A percentile compares a stretch with the other conserved stretches of the same genome.
phyloP scores from a whole-genome alignment of 495 filamentous ascomycete genomes.

The Penicillium canescens region DNA sequence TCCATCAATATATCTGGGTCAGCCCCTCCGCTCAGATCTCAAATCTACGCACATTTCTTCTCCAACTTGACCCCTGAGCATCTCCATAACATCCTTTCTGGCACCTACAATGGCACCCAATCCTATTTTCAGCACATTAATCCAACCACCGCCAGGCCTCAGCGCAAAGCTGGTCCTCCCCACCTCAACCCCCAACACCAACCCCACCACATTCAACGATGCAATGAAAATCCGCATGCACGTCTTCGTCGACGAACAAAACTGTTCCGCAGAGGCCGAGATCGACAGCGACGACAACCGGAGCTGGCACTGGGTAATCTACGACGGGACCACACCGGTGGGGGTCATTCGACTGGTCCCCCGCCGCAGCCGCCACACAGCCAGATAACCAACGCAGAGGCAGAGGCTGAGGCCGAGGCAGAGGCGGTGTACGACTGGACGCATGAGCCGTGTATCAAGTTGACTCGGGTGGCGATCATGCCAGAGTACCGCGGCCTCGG shows the following conservation, averaged over 20 bases:
- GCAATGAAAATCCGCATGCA: constrained; percentile 74
- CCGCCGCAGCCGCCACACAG: constrained; percentile 68
- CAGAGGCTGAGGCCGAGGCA: background rate
- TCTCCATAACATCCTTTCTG: constrained; percentile 1
- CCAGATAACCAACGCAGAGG: constrained; percentile 22
- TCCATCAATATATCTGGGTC: too few relatives aligned
- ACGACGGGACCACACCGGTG: constrained; percentile 45
- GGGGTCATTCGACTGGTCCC: constrained; percentile 75
- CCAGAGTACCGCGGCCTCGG: constrained; percentile 61
- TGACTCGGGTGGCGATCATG: constrained; percentile 73
- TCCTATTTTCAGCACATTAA: constrained; percentile 15
- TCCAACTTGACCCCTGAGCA: background rate
- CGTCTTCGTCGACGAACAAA: constrained; percentile 80
- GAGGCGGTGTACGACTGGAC: constrained; percentile 20
- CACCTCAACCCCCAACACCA: constrained; percentile 19
- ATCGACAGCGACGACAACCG: constrained; percentile 77
- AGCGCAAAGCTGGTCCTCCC: constrained; percentile 21
- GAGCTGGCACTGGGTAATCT: constrained; percentile 81
- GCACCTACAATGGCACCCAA: constrained; percentile 3
- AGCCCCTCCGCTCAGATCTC: too few relatives aligned
- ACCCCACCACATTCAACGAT: constrained; percentile 66
- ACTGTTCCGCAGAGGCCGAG: constrained; percentile 65
- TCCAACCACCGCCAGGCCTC: constrained; percentile 27
- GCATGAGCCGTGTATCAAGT: constrained; percentile 74
- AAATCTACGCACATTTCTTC: background rate